A percentile compares a stretch with the other conserved stretches of the same genome.
These are phyloP conservation scores for Auricularia sp. DNA, from an alignment of 768 basidiomycete species.

Conservation along the genomic window DNA sequence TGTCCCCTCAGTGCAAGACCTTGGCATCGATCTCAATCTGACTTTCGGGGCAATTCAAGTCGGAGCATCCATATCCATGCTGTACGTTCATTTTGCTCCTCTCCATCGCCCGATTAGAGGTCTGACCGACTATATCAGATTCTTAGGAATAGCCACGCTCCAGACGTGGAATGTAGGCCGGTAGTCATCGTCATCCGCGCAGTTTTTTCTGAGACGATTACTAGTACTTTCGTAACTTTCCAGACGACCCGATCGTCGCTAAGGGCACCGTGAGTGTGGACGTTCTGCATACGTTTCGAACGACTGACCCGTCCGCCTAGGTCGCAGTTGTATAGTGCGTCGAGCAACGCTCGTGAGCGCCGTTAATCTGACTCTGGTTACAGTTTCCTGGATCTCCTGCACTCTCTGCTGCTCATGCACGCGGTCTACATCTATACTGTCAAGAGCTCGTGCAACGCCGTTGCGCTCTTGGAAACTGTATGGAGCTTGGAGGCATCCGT, in stretches of 20 bases:
- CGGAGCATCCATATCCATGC: background rate
- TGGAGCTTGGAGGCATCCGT: background rate
- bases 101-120: too few species aligned
- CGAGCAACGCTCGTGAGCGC: background rate
- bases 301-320: background rate
- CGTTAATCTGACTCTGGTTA: background rate
- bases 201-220: background rate
- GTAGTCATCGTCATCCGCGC: background rate
- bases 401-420: background rate
- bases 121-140: too few species aligned
- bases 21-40: background rate
- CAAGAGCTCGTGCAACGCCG: background rate
- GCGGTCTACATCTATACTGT: background rate
- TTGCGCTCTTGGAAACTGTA: background rate
- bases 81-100: background rate
- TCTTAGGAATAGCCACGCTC: background rate
- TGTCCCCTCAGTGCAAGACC: too few species aligned
- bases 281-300: background rate
- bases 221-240: background rate
- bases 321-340: background rate
- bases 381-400: background rate
- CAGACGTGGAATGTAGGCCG: background rate
- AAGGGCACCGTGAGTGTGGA: background rate
- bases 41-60: background rate
- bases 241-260: background rate